phyloP scores from a whole-genome alignment of 441 rosid genomes.

The Eruca vesicaria region DNA sequence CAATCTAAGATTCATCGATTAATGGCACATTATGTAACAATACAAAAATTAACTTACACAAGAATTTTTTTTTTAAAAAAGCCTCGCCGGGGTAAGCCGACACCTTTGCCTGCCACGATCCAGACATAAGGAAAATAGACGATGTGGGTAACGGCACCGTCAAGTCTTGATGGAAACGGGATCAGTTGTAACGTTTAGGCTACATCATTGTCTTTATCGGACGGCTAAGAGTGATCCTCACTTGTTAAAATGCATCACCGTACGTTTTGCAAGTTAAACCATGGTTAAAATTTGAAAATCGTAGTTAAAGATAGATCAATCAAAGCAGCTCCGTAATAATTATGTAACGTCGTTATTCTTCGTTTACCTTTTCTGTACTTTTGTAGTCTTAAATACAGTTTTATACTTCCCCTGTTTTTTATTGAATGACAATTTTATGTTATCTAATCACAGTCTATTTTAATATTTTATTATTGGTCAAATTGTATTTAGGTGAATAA shows the following conservation, averaged over 20 bases:
- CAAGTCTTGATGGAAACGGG: conserved; percentile 29
- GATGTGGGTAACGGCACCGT: conserved; percentile 33
- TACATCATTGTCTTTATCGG: conserved; percentile 9
- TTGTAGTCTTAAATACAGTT: no score
- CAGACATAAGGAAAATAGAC: conserved; percentile 41
- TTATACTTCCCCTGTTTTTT: no score
- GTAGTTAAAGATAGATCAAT: background rate
- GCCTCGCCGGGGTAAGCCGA: conserved; percentile 41
- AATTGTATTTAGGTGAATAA: no score
- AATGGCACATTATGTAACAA: background rate
- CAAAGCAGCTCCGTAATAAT: background rate
- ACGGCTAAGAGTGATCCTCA: conserved; percentile 19
- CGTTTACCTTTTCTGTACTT: no score
- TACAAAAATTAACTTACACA: background rate
- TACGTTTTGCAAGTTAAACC: conserved; percentile 2
- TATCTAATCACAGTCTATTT: no score
- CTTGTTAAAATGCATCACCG: conserved; percentile 5
- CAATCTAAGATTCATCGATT: background rate
- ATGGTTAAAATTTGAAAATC: background rate
- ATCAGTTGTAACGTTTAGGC: background rate
- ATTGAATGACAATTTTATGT: no score
- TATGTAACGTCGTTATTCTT: no score
- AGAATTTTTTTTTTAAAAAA: background rate
- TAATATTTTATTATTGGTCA: no score
- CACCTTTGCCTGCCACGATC: conserved; percentile 62